These are phyloP conservation scores for Plasmodium ovale DNA, from an alignment of 169 alveolate species.

Conservation along the genomic window DNA sequence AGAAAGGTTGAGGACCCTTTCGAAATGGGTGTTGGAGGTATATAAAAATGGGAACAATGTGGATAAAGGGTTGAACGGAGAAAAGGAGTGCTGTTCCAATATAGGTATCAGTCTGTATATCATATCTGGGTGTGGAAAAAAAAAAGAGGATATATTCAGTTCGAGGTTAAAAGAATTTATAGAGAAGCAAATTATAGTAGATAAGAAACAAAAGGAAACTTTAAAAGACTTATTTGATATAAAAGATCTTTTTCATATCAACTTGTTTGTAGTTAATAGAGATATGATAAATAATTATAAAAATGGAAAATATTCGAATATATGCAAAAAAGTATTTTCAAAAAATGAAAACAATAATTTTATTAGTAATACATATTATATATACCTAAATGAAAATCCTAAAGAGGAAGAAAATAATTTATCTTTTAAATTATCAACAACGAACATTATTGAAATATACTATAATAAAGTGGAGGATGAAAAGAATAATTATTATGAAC, in stretches of 20 bases:
- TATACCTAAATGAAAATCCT: constrained; percentile 29
- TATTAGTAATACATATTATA: constrained; percentile 37
- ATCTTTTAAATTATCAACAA: constrained; percentile 33
- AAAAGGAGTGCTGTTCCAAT: not conserved
- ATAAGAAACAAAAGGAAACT: not conserved
- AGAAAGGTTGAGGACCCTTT: not conserved
- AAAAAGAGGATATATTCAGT: constrained; percentile 19
- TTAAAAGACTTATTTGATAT: not conserved
- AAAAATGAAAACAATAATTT: not conserved
- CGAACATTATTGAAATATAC: constrained; percentile 34
- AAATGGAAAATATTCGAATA: not conserved
- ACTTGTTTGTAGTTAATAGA: constrained; percentile 12
- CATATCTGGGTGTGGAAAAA: not conserved
- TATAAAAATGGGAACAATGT: not conserved
- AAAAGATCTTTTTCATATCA: constrained; percentile 23
- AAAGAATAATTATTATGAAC: not conserved
- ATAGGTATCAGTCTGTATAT: constrained; percentile 18
- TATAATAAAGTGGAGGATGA: constrained; percentile 7
- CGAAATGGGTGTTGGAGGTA: not conserved
- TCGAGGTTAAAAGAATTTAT: constrained; percentile 15
- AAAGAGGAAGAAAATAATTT: constrained; percentile 3
- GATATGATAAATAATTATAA: constrained; percentile 13
- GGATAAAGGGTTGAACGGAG: not conserved
- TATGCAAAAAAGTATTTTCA: constrained; percentile 8
- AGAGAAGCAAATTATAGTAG: not conserved